Conservation (phyloP, 441 rosid species). For the Pelargonium fulgidum region DNA sequence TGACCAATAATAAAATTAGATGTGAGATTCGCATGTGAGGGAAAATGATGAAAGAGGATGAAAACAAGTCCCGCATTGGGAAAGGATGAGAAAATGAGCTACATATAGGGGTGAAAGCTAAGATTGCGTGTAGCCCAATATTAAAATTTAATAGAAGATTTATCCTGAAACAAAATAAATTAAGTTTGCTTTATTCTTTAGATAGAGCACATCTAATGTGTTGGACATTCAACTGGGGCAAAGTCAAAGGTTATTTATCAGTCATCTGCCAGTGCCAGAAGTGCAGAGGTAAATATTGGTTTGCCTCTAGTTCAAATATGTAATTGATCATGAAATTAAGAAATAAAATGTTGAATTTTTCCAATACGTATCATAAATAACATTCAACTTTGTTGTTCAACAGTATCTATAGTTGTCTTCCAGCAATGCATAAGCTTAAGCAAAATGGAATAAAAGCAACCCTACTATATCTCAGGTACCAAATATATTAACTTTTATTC, state of each 20-base stretch:
- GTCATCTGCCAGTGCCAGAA: neutral
- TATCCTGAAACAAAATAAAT: no score
- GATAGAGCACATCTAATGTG: neutral
- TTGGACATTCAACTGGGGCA: neutral
- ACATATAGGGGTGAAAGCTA: no score
- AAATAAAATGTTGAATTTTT: no score
- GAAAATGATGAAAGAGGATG: no score
- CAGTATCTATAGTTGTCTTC: neutral
- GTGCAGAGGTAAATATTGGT: neutral
- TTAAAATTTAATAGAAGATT: no score
- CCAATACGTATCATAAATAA: neutral
- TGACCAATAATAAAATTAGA: no score
- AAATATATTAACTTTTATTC: neutral
- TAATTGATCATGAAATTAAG: neutral
- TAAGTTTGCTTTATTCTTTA: neutral
- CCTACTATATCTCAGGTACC: no score
- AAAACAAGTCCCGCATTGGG: no score
- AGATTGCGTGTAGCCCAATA: no score
- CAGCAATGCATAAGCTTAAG: neutral
- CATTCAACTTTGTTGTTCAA: neutral
- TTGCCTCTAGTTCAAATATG: neutral
- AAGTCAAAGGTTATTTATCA: neutral
- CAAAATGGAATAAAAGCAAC: neutral
- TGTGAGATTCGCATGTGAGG: no score
- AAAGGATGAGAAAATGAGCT: no score